Conservation (phyloP, 2,329 filamentous ascomycete genomes). For the Neopestalotiopsis clavispora region DNA sequence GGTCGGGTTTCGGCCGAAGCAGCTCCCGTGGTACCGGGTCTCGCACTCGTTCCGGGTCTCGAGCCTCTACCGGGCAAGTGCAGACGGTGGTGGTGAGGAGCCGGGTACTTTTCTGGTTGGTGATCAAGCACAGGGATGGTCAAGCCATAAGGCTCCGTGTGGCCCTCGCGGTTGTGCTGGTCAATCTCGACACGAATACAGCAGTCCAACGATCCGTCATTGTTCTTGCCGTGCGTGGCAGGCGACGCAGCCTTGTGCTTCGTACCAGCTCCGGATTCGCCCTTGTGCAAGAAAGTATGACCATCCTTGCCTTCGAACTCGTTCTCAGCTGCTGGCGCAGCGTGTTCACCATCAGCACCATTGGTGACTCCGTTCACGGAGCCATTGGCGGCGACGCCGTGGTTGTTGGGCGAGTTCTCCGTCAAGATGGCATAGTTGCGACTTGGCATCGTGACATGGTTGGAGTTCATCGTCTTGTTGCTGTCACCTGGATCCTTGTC, state of each 20-base stretch:
- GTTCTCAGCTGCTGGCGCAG: slow-evolving; percentile 15
- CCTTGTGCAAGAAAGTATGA: slow-evolving; percentile 73
- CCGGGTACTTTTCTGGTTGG: slow-evolving; percentile 33
- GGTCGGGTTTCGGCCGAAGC: background rate
- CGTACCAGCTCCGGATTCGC: slow-evolving; percentile 81
- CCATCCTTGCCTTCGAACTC: slow-evolving; percentile 61
- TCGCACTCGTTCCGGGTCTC: background rate
- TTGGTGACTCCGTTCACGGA: slow-evolving; percentile 16
- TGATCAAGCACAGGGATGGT: slow-evolving; percentile 74
- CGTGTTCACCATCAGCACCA: slow-evolving; percentile 22
- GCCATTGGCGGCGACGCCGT: slow-evolving; percentile 27
- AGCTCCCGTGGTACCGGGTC: background rate
- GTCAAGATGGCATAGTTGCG: slow-evolving; percentile 92
- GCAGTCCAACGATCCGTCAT: slow-evolving; percentile 75
- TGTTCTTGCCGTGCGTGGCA: slow-evolving; percentile 56
- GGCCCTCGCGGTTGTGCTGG: slow-evolving; percentile 79
- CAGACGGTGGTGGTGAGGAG: slow-evolving; percentile 28
- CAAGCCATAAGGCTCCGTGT: slow-evolving; percentile 82
- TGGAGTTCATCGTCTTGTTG: slow-evolving; percentile 75
- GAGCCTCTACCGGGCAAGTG: slow-evolving; percentile 24
- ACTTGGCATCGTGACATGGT: slow-evolving; percentile 88
- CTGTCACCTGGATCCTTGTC: slow-evolving; percentile 80
- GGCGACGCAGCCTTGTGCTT: slow-evolving; percentile 72
- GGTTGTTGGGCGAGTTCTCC: slow-evolving; percentile 75
- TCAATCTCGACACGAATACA: slow-evolving; percentile 87